phyloP scores from a whole-genome alignment of 345 rosid species.

The Eucalyptus guilfoylei region DNA sequence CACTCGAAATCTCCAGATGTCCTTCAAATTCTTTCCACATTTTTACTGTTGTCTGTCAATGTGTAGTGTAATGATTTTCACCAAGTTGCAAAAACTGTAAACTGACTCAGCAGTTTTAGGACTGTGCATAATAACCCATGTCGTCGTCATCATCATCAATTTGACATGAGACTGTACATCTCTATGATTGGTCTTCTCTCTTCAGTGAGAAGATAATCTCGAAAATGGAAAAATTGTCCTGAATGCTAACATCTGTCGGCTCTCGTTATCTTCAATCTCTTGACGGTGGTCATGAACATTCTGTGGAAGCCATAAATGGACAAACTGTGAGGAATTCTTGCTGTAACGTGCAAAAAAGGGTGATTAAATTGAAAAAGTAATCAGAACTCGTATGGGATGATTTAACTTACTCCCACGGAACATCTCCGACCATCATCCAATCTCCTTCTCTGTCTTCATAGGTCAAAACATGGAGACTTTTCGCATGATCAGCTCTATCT shows the following conservation, averaged over 20 bases:
- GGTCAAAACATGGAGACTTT: constrained; percentile 15
- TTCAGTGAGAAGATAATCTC: not conserved
- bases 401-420: constrained; percentile 45
- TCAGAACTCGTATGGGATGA: not conserved
- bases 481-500: not conserved
- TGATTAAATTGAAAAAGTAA: not conserved
- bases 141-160: not conserved
- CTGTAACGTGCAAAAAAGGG: not conserved
- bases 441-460: constrained; percentile 60
- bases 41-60: not conserved
- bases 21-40: not conserved
- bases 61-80: not conserved
- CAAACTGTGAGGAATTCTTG: not conserved
- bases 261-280: constrained; percentile 38
- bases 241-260: constrained; percentile 12
- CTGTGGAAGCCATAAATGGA: not conserved
- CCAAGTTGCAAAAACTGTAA: not conserved
- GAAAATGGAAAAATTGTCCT: not conserved
- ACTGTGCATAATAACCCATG: not conserved
- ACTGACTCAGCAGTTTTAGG: not conserved
- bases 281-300: constrained; percentile 34
- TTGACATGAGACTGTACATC: not conserved
- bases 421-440: constrained; percentile 67
- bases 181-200: not conserved
- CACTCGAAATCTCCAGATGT: not conserved